A percentile compares a stretch with the other conserved stretches of the same genome.
phyloP scores from a whole-genome alignment of 2,329 filamentous ascomycete genomes.

The Trichoderma pleuroti region DNA sequence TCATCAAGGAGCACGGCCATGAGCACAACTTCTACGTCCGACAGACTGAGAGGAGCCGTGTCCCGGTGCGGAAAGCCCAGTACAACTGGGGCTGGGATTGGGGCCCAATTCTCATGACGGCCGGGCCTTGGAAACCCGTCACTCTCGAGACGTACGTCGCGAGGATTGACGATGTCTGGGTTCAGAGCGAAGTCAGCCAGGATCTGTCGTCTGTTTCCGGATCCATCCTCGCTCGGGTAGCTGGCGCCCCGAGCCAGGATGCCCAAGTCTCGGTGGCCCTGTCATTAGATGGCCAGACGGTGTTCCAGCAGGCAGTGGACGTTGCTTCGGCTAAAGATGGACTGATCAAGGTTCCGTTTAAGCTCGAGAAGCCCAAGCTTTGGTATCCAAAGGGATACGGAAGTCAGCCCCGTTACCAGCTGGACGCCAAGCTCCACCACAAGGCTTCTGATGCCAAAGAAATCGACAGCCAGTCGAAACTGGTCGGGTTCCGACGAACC shows the following conservation, averaged over 20 bases:
- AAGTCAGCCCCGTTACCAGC: constrained; percentile 10
- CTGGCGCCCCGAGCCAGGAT: constrained; percentile 29
- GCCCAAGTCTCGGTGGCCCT: constrained; percentile 29
- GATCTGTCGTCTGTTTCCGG: constrained; percentile 40
- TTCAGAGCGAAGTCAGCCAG: constrained; percentile 34
- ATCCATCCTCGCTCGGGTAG: constrained; percentile 36
- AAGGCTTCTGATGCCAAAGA: background rate
- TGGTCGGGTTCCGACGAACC: constrained; percentile 61
- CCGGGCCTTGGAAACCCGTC: constrained; percentile 64
- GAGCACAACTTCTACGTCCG: constrained; percentile 53
- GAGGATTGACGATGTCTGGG: constrained; percentile 56
- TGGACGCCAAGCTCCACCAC: constrained; percentile 1
- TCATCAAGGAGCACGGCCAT: constrained; percentile 49
- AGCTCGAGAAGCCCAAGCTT: constrained; percentile 31
- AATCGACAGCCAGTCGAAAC: constrained; percentile 38
- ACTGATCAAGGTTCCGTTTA: constrained; percentile 32
- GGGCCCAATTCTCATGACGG: constrained; percentile 61
- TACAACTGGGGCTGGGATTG: constrained; percentile 72
- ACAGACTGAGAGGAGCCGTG: constrained; percentile 41
- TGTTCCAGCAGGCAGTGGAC: constrained; percentile 20
- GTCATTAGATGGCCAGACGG: constrained; percentile 20
- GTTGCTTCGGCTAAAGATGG: background rate
- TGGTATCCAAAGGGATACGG: constrained; percentile 25
- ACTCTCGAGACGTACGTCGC: constrained; percentile 60
- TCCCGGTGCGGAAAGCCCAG: constrained; percentile 56